Conservation (phyloP, 306 rosid species). For the Macrotyloma uniflorum region DNA sequence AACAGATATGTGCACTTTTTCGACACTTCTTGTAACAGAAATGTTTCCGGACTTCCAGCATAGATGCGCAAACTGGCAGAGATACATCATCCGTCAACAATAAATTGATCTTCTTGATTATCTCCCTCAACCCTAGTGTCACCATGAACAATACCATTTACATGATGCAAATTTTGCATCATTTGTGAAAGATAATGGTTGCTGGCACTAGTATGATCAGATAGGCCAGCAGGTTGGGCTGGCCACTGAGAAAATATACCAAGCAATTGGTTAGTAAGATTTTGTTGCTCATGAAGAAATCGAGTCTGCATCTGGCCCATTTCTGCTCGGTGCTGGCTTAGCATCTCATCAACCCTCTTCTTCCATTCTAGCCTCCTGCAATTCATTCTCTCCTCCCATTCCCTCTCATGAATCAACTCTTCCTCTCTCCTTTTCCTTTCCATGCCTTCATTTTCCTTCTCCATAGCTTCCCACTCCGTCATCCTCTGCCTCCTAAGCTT, state of each 20-base stretch:
- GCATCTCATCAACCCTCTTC: constrained; percentile 81
- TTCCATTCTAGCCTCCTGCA: constrained; percentile 81
- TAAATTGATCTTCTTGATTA: constrained; percentile 92
- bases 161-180: constrained; percentile 98
- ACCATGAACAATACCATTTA: constrained; percentile 76
- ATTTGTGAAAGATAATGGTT: constrained; percentile 91
- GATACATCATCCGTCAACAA: constrained; percentile 72
- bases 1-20: constrained; percentile 58
- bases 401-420: constrained; percentile 64
- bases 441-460: constrained; percentile 75
- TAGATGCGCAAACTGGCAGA: constrained; percentile 32
- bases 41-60: constrained; percentile 36
- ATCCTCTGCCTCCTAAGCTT: constrained; percentile 66
- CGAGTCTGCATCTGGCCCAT: constrained; percentile 91
- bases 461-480: constrained; percentile 78
- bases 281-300: constrained; percentile 88
- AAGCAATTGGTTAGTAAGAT: constrained; percentile 74
- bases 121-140: constrained; percentile 92
- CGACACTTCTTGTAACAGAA: constrained; percentile 40
- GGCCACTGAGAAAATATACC: constrained; percentile 95
- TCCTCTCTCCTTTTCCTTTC: constrained; percentile 87
- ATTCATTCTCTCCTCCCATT: constrained; percentile 83
- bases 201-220: constrained; percentile 88
- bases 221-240: constrained; percentile 75
- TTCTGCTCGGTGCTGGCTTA: constrained; percentile 79